These are phyloP conservation scores for Yamadazyma sp. DNA, from an alignment of 805 yeast genomes.

Conservation along the genomic window DNA sequence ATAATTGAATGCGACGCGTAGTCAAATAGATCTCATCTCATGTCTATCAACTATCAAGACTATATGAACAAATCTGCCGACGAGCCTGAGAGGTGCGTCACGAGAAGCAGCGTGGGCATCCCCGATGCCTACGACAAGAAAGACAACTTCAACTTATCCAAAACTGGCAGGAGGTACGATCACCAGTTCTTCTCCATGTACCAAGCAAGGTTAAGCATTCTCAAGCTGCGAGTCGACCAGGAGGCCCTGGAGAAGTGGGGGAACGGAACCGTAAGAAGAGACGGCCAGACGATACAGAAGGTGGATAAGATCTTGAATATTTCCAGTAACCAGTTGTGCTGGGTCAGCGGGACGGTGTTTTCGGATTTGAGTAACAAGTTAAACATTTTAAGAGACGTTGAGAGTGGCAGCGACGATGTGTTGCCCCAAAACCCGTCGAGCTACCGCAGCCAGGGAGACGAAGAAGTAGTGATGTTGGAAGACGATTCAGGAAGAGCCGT, in stretches of 20 bases:
- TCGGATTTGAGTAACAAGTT: slow-evolving; percentile 83
- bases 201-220: slow-evolving; percentile 35
- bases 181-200: slow-evolving; percentile 46
- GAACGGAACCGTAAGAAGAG: slow-evolving; percentile 34
- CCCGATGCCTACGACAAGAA: slow-evolving; percentile 12
- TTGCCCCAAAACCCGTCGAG: slow-evolving; percentile 39
- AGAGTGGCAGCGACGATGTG: slow-evolving; percentile 53
- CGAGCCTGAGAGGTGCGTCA: slow-evolving; percentile 1
- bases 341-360: slow-evolving; percentile 86
- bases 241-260: slow-evolving; percentile 54
- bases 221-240: slow-evolving; percentile 33
- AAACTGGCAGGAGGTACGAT: slow-evolving; percentile 30
- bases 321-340: slow-evolving; percentile 58
- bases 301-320: slow-evolving; percentile 58
- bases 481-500: slow-evolving; percentile 90
- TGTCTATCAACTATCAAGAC: slow-evolving; percentile 11
- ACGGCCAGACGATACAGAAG: slow-evolving; percentile 32
- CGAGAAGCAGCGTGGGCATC: not conserved
- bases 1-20: not conserved
- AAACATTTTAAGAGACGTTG: slow-evolving; percentile 79
- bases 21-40: slow-evolving; percentile 1
- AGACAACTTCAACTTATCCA: slow-evolving; percentile 21
- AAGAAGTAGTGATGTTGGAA: slow-evolving; percentile 65
- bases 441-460: slow-evolving; percentile 18
- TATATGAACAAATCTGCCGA: slow-evolving; percentile 11